Evolutionary conservation across 2,329 filamentous ascomycete species (phyloP), one percentile per base, ranked within the genome.

Genomic region (Dryadomyces quercivorus): DNA sequence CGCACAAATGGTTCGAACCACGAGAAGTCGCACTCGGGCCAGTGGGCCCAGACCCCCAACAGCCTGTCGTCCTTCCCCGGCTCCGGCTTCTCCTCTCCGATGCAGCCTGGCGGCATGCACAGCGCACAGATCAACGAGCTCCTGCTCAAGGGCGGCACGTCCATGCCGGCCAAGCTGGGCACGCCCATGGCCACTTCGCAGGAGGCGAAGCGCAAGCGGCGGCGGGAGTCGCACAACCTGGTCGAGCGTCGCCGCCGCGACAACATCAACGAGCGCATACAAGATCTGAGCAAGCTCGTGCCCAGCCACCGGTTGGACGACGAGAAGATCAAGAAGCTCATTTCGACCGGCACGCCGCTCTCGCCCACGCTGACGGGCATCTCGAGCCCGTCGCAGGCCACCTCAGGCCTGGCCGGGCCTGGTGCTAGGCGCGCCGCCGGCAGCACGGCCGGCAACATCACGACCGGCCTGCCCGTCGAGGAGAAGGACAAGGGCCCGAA

Each of bases 401-500:
- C 91, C 0, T 95, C 91, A 1, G 81, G 93, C 46, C 79, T 96
- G 54, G 91, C 90, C 52, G 90, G 89, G 16, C 88, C 88, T 22
- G 87, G 84, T 59, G 90, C 88, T 44, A 81, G 90, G 59, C 83
- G 91, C 59, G 90, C 90, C 34, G 81, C 85, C 36, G 82, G 84
- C 52, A 76, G 75, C n/a, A 70, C 69, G 7, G 76, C 83, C 7
- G 86, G 86, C 42, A 94, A 87, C 65, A 96, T 96, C 63, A 95
- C 90, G 6, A 92, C 92, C 60, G 90, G 91, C 15, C 78, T 97
- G 34, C 92, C 93, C 0, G 80, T 95, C 40, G 93, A 98, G 63
- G 93, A 97, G 61, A 97, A 97, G 68, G 93, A 98, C 72, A 97
- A 97, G 67, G 93, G 93, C 0, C 93, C 93, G 6, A 97, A 97